These are phyloP conservation scores for Diaporthe helianthi DNA, from an alignment of 2,329 filamentous ascomycete species.

Conservation along the genomic window DNA sequence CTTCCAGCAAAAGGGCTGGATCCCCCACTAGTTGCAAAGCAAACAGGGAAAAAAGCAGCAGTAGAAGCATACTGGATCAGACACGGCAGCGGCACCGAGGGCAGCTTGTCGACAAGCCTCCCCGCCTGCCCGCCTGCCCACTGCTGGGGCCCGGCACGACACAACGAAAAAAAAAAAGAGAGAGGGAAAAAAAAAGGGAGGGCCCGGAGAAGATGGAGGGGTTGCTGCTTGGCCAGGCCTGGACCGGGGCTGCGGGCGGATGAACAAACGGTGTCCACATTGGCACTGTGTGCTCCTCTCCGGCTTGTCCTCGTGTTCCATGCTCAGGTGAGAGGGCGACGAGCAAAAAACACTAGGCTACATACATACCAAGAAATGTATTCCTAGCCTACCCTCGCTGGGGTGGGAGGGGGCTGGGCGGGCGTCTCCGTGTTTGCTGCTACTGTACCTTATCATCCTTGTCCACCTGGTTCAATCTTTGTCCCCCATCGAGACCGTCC, in stretches of 20 bases:
- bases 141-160: neutral
- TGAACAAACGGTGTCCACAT: constrained; percentile 22
- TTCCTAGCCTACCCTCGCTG: neutral
- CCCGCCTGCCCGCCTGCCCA: no score
- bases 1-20: neutral
- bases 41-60: neutral
- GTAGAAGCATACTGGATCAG: neutral
- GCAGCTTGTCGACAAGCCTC: constrained; percentile 5
- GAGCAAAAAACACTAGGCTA: constrained; percentile 19
- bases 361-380: constrained; percentile 17
- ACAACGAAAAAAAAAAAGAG: constrained; percentile 21
- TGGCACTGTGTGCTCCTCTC: constrained; percentile 26
- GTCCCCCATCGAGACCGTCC: neutral
- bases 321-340: constrained; percentile 14
- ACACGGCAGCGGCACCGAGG: constrained; percentile 10
- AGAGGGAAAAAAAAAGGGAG: constrained; percentile 22
- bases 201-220: constrained; percentile 28
- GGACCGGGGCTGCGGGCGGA: constrained; percentile 2
- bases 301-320: constrained; percentile 28
- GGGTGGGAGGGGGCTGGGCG: constrained; percentile 2
- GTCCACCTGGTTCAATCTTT: neutral
- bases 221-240: constrained; percentile 24
- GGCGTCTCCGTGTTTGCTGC: neutral
- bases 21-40: constrained; percentile 1
- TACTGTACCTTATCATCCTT: no score